phyloP scores from a whole-genome alignment of 2,329 filamentous ascomycete species.

The Talaromyces rugulosus region DNA sequence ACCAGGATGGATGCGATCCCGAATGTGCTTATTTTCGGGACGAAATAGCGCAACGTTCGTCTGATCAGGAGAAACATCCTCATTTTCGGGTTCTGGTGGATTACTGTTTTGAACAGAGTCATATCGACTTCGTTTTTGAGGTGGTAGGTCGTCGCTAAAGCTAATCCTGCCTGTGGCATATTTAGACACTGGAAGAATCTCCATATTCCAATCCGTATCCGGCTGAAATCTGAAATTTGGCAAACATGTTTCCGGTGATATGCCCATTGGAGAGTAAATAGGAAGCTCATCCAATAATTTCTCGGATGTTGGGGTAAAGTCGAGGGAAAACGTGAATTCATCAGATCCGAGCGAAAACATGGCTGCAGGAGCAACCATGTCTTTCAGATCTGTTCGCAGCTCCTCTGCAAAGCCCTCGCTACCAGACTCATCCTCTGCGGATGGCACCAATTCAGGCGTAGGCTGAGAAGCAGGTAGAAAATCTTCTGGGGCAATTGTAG shows the following conservation, averaged over 20 bases:
- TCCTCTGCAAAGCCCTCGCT: slow-evolving; percentile 46
- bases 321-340: slow-evolving; percentile 74
- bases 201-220: slow-evolving; percentile 68
- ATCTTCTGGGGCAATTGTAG: slow-evolving; percentile 25
- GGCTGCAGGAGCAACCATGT: slow-evolving; percentile 61
- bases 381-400: slow-evolving; percentile 38
- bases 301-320: slow-evolving; percentile 69
- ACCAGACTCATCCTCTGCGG: slow-evolving; percentile 57
- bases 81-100: slow-evolving; percentile 50
- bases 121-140: slow-evolving; percentile 75
- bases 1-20: slow-evolving; percentile 83
- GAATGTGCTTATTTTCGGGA: slow-evolving; percentile 80
- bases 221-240: slow-evolving; percentile 58
- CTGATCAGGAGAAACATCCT: slow-evolving; percentile 62
- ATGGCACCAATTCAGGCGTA: slow-evolving; percentile 65
- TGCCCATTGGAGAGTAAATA: slow-evolving; percentile 62
- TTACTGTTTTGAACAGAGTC: slow-evolving; percentile 72
- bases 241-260: slow-evolving; percentile 56
- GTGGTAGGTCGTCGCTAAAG: slow-evolving; percentile 61
- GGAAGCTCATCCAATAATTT: slow-evolving; percentile 77
- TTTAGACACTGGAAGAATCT: slow-evolving; percentile 80
- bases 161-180: slow-evolving; percentile 78
- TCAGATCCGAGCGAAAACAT: slow-evolving; percentile 80
- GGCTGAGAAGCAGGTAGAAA: slow-evolving; percentile 40
- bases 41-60: slow-evolving; percentile 82